Percentiles rank a stretch among this genome's conserved stretches.
phyloP scores from a whole-genome alignment of 2,329 filamentous ascomycete species.

The Aspergillus sp. region DNA sequence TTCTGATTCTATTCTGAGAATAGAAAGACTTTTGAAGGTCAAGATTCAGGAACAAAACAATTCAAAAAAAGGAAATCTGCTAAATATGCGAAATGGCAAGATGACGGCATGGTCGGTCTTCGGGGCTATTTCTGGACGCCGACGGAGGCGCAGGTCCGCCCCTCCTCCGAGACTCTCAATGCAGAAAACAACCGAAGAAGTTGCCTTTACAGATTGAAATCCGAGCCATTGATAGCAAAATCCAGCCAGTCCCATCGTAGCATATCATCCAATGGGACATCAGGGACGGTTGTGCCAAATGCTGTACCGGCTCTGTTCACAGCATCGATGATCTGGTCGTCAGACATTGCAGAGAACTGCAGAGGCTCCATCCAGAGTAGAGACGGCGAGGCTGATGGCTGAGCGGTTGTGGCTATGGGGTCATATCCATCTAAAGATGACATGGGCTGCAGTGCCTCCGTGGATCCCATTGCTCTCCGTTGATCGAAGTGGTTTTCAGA shows the following conservation, averaged over 20 bases:
- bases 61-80: background rate
- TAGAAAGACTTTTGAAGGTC: conserved; percentile 1
- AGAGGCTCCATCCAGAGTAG: conserved; percentile 46
- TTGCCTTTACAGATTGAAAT: conserved; percentile 19
- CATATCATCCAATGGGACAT: conserved; percentile 55
- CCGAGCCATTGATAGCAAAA: conserved; percentile 22
- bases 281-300: conserved; percentile 50
- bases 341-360: conserved; percentile 63
- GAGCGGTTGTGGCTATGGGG: conserved; percentile 15
- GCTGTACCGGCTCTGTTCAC: conserved; percentile 57
- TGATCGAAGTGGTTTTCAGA: conserved; percentile 8
- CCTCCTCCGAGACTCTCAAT: background rate
- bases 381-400: conserved; percentile 22
- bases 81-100: conserved; percentile 10
- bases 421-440: conserved; percentile 12
- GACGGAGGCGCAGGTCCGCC: conserved; percentile 10
- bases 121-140: conserved; percentile 26
- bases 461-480: conserved; percentile 5
- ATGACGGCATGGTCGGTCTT: conserved; percentile 10
- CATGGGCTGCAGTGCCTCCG: conserved; percentile 9
- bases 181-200: background rate
- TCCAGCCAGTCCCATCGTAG: conserved; percentile 54
- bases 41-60: conserved; percentile 1
- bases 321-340: conserved; percentile 60
- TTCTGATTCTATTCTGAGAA: background rate